Evolutionary conservation across 75 land plant genomes (phyloP), one percentile per base, ranked within the genome.

Genomic region (Ceratopteris richardii): DNA sequence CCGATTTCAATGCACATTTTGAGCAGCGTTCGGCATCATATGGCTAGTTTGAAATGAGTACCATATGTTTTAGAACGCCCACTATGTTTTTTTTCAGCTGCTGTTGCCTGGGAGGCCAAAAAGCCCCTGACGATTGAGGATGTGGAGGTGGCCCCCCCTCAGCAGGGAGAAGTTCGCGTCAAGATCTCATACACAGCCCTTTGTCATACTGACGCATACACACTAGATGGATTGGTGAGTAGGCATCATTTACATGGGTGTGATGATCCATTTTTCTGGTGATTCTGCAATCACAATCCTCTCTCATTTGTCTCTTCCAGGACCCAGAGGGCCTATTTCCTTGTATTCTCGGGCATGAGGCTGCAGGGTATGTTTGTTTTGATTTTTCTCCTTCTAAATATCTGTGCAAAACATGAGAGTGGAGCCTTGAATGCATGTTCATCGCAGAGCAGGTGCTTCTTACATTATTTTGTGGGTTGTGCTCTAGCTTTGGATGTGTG

Each of bases 321-420:
- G 96, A 90, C 74, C 92, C 96, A 22, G 96, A 91, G 50, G 93
- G 93, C 42, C 77, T 84, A 22, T 91, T 91, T 58, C 97, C 97
- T n/a, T 84, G 94, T 56, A 82, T 91, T 60, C 83, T 91, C 46
- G 97, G 97, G 47, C 93, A 91, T 65, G 97, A 91, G 69, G 97
- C 93, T 47, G 93, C 97, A 36, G 97, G 97, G 93, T 91, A 74
- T 47, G 68, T 26, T n/a, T 2, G 11, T 10, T 22, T 16, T 6
- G 56, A 2, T 10, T 1, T 54, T 23, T 54, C 29, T 11, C 9
- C 19, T 57, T 30, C 37, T 2, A 37, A 2, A 31, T 33, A 33
- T 33, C 37, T 33, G 37, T 33, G 3, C 37, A 4, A 33, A 4
- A 9, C 7, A 33, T 33, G 37, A 33, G 37, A 33, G 37, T 33